Base-by-base conservation (phyloP, 306 rosid species). In the apple (Malus domestica) region DNA sequence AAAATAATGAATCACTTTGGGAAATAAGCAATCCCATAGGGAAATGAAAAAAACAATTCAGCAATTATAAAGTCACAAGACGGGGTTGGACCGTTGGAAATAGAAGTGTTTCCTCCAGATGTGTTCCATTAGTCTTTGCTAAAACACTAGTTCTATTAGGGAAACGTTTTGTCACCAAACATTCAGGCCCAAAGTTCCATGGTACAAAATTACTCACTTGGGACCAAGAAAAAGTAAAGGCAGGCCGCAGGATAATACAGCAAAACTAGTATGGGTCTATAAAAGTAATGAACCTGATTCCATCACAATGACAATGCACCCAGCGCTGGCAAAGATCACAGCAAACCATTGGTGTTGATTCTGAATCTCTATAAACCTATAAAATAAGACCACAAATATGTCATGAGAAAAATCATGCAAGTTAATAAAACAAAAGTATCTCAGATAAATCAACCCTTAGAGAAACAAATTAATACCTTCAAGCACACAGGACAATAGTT, bases 291-390 rank as follows among this genome's bases (percentile, higher is more conserved):
- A 76, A 92, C 99, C 99, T 92, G 81, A 96, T 96, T 76, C 91
- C 85, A 84, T 96, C 99, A 80, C 99, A 96, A 33, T 90, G 96
- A 83, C 99, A 96, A 84, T 96, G 99, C 79, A 96, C 98, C 99
- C 99, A 96, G 29, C 97, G 97, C 88, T 93, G 96, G 93, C 99
- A 96, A 70, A 85, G 33, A 80, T 96, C 99, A 81, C 99, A 96
- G 87, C 99, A 92, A 81, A 96, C 98, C 99, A 96, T 96, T 22
- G 99, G 99, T 32, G 99, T 96, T 29, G 99, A 89, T 84, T 96
- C 99, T 67, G 99, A 96, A 87, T 96, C 99, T 84, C 99, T 89
- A 86, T 96, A 96, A 58, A 96, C 99, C 99, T 96, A 84, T 80
- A 81, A 83, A 83, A 72, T 70, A 79, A 49, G 58, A 55, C 74